Conservation (phyloP, 2,329 filamentous ascomycete species). For the Zopfia rhizophila region DNA sequence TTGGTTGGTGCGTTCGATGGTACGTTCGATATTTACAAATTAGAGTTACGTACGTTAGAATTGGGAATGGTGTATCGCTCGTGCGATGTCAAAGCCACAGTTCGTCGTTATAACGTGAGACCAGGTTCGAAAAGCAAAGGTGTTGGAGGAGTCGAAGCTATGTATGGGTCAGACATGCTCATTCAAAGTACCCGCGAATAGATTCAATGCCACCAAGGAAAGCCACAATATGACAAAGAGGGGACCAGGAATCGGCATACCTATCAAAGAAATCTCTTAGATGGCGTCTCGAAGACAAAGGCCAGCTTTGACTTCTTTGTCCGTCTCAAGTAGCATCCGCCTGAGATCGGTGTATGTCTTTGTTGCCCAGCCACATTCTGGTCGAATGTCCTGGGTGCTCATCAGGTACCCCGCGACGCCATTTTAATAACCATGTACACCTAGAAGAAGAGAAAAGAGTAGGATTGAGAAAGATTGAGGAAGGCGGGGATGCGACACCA, state of each 20-base stretch:
- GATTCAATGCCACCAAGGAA: conserved; percentile 13
- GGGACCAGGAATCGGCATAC: conserved; percentile 14
- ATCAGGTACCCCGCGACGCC: conserved; percentile 30
- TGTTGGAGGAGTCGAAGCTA: too few species aligned
- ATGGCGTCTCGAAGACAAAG: conserved; percentile 25
- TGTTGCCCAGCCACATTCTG: conserved; percentile 40
- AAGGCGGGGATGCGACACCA: conserved; percentile 26
- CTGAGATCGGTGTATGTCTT: conserved; percentile 27
- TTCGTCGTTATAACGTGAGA: too few species aligned
- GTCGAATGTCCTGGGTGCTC: conserved; percentile 37
- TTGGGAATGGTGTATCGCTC: too few species aligned
- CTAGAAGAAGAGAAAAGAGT: conserved; percentile 11
- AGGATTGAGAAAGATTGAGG: conserved; percentile 12
- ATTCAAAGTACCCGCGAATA: too few species aligned
- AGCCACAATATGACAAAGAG: conserved; percentile 2
- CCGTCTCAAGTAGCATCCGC: conserved; percentile 35
- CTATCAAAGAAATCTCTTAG: conserved; percentile 11
- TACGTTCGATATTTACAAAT: conserved; percentile 1
- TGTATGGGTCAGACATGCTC: too few species aligned
- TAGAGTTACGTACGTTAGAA: too few species aligned
- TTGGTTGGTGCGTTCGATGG: conserved; percentile 11
- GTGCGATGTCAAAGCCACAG: too few species aligned
- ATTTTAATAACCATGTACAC: too few species aligned
- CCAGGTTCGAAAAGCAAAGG: too few species aligned
- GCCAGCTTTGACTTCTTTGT: conserved; percentile 29